Base-by-base conservation (phyloP, 2,329 filamentous ascomycete species). In the Davidsoniella australis region DNA sequence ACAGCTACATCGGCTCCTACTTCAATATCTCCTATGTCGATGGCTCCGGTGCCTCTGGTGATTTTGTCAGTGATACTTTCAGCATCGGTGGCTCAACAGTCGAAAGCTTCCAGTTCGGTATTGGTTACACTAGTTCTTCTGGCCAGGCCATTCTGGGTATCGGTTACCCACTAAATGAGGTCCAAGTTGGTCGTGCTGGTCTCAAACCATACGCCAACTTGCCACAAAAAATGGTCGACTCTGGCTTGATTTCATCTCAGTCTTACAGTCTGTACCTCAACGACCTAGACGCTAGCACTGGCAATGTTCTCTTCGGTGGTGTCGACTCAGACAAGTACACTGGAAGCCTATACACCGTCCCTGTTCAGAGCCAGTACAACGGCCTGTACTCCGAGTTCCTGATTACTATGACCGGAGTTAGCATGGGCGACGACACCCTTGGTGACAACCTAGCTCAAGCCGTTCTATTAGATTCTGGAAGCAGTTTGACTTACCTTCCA, bases 1-100 rank as follows among this genome's bases (percentile, higher is more conserved):
- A 88, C 63, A 58, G 71, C 33, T 86, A 80, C 59, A 63, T 94
- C 49, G 79, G 78, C 54, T 78, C 75, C 58, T 70, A 78, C 53
- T 94, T 95, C 68, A 88, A 89, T 65, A 94, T 94, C 55, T 78
- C 79, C 1, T 94, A 94, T 56, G 81, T 83, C 39, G 87, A 94
- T 63, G 84, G 84, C 42, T 83, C 83, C 0, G 77, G 78, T 4
- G 83, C 86, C 0, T 62, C 66, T 1, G 87, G 88, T 33, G 83
- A 91, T 63, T 94, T 94, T 61, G 84, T 77, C 2, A 78, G 74
- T 4, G 88, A 95, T 59, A 81, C 71, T 0, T 65, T 94, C 51
- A 66, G 64, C 4, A 67, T 87, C 48, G 78, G 73, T 10, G 66
- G 66, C 18, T 61, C 69, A 26, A 70, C 63, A 1, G 56, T 87